Conservation (phyloP, 495 filamentous ascomycete genomes). For the Lasiosphaeria miniovina region DNA sequence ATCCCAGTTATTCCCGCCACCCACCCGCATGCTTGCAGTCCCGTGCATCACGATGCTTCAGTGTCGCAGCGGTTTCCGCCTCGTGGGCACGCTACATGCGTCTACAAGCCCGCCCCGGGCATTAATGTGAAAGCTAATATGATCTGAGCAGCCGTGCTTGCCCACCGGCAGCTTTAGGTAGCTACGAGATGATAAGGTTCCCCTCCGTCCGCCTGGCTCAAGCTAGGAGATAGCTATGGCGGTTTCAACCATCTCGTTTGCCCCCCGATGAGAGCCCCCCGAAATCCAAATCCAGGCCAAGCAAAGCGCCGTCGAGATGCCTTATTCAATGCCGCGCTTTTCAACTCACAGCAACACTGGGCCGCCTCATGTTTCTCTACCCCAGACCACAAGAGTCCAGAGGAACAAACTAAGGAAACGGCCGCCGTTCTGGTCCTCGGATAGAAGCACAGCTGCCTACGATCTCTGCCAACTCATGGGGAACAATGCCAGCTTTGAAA, state of each 20-base stretch:
- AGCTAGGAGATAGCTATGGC: no score
- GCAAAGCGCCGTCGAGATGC: background rate
- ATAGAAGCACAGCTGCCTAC: constrained; percentile 1
- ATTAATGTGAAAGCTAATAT: constrained; percentile 3
- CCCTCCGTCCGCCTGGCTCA: background rate
- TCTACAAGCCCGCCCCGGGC: constrained; percentile 11
- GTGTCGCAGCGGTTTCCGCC: background rate
- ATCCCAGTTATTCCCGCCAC: background rate
- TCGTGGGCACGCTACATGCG: background rate
- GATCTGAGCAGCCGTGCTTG: background rate
- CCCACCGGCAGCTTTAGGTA: background rate
- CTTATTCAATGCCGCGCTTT: constrained; percentile 4
- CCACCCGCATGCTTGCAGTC: background rate
- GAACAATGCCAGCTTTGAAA: constrained; percentile 9
- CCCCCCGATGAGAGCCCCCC: background rate
- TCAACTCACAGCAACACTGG: background rate
- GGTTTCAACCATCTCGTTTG: background rate
- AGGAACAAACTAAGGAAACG: constrained; percentile 18
- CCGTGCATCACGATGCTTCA: background rate
- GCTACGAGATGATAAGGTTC: background rate
- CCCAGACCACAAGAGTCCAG: background rate
- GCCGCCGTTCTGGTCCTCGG: background rate
- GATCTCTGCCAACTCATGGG: constrained; percentile 11
- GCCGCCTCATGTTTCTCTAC: background rate
- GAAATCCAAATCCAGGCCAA: background rate